These are phyloP conservation scores for Penicillium odoratum DNA, from an alignment of 495 filamentous ascomycete genomes.

Conservation along the genomic window DNA sequence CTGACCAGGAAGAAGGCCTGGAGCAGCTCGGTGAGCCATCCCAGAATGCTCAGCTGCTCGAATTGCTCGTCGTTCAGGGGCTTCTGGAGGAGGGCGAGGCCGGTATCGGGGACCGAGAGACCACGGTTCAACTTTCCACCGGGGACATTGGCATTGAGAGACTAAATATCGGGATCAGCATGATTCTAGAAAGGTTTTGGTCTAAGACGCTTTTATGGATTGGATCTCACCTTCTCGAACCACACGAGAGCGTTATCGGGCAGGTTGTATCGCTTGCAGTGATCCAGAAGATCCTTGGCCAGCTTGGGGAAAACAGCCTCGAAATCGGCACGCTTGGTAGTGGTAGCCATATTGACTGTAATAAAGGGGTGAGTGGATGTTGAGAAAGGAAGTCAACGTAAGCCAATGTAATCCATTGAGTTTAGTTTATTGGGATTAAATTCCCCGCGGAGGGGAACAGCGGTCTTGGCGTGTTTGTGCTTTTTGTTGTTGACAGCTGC, in stretches of 20 bases:
- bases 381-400: neutral
- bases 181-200: neutral
- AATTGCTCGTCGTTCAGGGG: conserved; percentile 76
- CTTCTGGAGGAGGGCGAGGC: conserved; percentile 71
- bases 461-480: conserved; percentile 28
- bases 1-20: conserved; percentile 99
- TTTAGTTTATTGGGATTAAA: conserved; percentile 1
- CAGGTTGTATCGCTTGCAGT: conserved; percentile 76
- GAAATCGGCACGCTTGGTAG: conserved; percentile 77
- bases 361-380: conserved; percentile 3
- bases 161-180: conserved; percentile 45
- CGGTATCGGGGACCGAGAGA: conserved; percentile 94
- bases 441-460: conserved; percentile 16
- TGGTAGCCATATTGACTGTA: conserved; percentile 54
- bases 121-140: conserved; percentile 99
- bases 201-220: neutral
- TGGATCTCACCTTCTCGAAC: conserved; percentile 71
- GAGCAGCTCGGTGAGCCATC: conserved; percentile 96
- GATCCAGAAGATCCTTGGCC: conserved; percentile 70
- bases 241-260: conserved; percentile 81
- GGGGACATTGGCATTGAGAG: conserved; percentile 77
- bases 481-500: conserved; percentile 21
- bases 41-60: conserved; percentile 78
- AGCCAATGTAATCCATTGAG: neutral
- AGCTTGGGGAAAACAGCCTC: conserved; percentile 83